Evolutionary conservation across 768 basidiomycete genomes (phyloP), one percentile per base, ranked within the genome.

Genomic region (Mycena belliarum): DNA sequence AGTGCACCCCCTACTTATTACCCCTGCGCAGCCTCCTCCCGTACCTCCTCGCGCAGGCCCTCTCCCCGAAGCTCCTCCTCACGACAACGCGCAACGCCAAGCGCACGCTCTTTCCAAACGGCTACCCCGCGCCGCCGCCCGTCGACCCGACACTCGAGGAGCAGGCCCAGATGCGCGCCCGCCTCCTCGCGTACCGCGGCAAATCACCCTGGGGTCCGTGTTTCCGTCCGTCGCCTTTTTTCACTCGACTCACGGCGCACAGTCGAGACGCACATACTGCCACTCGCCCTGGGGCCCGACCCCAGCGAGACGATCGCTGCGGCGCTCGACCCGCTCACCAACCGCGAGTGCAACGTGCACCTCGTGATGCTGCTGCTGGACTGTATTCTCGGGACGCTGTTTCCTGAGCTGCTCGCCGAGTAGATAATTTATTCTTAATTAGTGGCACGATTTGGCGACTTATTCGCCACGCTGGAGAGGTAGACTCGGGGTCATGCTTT

Each of bases 101-200:
- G 65, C 79, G 79, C 10, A 81, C 87, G 9, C 77, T 98, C 25
- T 98, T 96, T 68, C 95, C 96, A 4, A 86, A 86, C 60, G 95
- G 96, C 15, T 93, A 92, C 72, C 94, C 93, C 1, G 90, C 82
- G 0, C 84, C 86, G 0, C 71, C 85, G 1, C 85, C 88, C 2
- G 75, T 81, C 1, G 91, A 92, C 42, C 95, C 95, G 18, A 85
- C 87, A 0, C 75, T 75, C 1, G 91, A 91, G 62, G 93, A 95
- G 70, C 89, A 92, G 63, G 74, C 75, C 2, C 79, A 75, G 32
- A 75, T 93, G 47, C 80, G 83, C 28, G 75, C 76, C 14, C 70
- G 68, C 25, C 70, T 82, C 26, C 57, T 76, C 21, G 68, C 70
- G 2, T 79, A 63, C 26, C 62, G 62, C 43, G 62, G 62, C 46